Evolutionary conservation across 192 early-diverging fungal genomes (phyloP), one percentile per base, ranked within the genome.

Genomic region (Oehlia diaphana): DNA sequence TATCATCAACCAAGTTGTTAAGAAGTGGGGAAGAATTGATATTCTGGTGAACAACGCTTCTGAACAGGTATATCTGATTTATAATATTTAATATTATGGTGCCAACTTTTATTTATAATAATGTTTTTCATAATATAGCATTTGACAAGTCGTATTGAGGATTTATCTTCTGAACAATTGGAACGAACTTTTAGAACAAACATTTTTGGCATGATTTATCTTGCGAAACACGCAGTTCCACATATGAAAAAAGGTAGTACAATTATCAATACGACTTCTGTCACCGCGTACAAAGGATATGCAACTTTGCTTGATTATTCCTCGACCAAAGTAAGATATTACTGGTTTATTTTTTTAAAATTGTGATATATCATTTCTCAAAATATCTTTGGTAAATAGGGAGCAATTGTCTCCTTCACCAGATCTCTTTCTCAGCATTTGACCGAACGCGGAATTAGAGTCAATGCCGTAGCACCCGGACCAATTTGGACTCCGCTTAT

Each of bases 401-500:
- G 86, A 13, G 86, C 88, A 8, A 84, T 89, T 44, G 88, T 89
- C 37, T 76, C 86, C 9, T 89, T 89, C 63, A 89, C 88, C 10
- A 83, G 88, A 74, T 83, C 86, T 4, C 81, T 89, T 23, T 82
- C 87, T 14, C 78, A 80, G 23, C 87, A 89, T 49, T 80, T 89
- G 31, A 81, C 83, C 28, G 37, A 10, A 39, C 80, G 86, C 67
- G 83, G 83, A 47, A 89, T 89, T 50, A 78, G 87, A 28, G 86
- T 88, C 5, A 89, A 89, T 76, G 87, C 88, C 69, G 86, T 89
- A 14, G 88, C 88, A 44, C 87, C 88, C 6, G 84, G 75, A 23
- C 88, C 88, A 44, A 84, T 89, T 63, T 89, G 88, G 88, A 89
- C 88, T 50, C 88, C 88, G 37, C 84, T 89, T 23, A 86, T 83